Evolutionary conservation across 352 stramenopile species (phyloP).

Genomic region (Phytophthora ramorum): DNA sequence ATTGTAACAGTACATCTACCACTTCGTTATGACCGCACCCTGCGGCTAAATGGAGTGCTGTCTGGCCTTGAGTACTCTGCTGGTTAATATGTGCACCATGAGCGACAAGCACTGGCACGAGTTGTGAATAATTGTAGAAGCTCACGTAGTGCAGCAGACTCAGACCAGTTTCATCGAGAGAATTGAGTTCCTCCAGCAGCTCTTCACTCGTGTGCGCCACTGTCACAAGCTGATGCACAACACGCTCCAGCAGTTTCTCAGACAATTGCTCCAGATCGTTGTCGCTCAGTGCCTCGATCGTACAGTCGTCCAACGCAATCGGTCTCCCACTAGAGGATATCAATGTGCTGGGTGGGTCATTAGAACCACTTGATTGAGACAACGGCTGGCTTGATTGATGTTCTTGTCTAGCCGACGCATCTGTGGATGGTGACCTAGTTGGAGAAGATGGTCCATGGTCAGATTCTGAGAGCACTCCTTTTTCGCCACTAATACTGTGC

Average conservation of each 20-base stretch:
- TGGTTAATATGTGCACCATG: constrained; percentile 89
- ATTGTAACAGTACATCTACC: constrained; percentile 68
- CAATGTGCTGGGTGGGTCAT: constrained; percentile 3
- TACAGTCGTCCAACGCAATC: constrained; percentile 64
- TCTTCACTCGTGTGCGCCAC: constrained; percentile 83
- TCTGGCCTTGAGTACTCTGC: constrained; percentile 83
- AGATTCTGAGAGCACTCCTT: constrained; percentile 6
- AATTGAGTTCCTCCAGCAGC: constrained; percentile 87
- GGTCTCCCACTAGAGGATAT: constrained; percentile 25
- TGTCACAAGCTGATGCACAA: constrained; percentile 83
- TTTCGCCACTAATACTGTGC: constrained; percentile 9
- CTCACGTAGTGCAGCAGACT: constrained; percentile 91
- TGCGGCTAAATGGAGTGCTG: constrained; percentile 83
- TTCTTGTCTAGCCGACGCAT: constrained; percentile 20
- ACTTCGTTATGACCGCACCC: constrained; percentile 77
- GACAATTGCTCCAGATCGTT: constrained; percentile 80
- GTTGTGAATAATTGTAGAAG: constrained; percentile 88
- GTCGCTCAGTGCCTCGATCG: constrained; percentile 82
- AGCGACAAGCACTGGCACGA: constrained; percentile 80
- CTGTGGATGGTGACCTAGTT: background rate
- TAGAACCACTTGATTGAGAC: constrained; percentile 4
- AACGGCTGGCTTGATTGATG: constrained; percentile 6
- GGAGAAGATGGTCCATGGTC: constrained; percentile 6
- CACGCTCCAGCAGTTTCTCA: constrained; percentile 83
- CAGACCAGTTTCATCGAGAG: constrained; percentile 84